Evolutionary conservation across 805 yeast species (phyloP).

Genomic region (Cyberlindnera amylophila): DNA sequence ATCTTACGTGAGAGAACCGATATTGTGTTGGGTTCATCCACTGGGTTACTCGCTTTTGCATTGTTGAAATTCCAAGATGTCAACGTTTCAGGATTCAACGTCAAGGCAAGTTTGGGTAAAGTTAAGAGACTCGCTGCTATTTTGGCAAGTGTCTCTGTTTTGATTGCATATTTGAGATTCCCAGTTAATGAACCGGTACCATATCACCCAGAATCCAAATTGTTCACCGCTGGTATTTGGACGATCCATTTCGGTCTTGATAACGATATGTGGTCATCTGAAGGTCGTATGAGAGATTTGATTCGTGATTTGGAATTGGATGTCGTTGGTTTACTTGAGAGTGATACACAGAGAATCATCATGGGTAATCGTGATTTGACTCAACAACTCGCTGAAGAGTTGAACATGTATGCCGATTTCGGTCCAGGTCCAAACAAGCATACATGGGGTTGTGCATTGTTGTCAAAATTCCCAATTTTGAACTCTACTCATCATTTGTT

Average conservation of each 20-base stretch:
- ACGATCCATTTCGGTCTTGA: conserved; percentile 96
- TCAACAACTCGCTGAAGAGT: conserved; percentile 84
- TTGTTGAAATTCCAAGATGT: conserved; percentile 27
- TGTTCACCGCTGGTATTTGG: conserved; percentile 96
- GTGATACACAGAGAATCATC: conserved; percentile 88
- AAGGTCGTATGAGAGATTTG: conserved; percentile 81
- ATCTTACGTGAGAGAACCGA: conserved; percentile 85
- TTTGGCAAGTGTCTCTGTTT: conserved; percentile 42
- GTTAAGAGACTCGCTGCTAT: conserved; percentile 30
- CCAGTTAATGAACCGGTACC: conserved; percentile 62
- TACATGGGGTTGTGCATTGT: conserved; percentile 94
- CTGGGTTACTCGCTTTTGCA: conserved; percentile 50
- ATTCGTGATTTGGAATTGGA: conserved; percentile 85
- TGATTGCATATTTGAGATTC: conserved; percentile 54
- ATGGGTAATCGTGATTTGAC: conserved; percentile 96
- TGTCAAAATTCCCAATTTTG: conserved; percentile 91
- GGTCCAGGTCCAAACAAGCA: conserved; percentile 98
- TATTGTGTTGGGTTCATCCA: conserved; percentile 57
- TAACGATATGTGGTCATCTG: conserved; percentile 97
- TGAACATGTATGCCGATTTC: conserved; percentile 91
- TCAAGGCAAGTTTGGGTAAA: conserved; percentile 13
- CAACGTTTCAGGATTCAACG: conserved; percentile 5
- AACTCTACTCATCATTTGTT: conserved; percentile 86
- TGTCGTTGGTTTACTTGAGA: conserved; percentile 84
- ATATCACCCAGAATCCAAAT: conserved; percentile 59